Percentiles rank a stretch among this genome's conserved stretches.
Evolutionary conservation across 2,329 filamentous ascomycete species (phyloP).

Genomic region (Monosporascus sp.): DNA sequence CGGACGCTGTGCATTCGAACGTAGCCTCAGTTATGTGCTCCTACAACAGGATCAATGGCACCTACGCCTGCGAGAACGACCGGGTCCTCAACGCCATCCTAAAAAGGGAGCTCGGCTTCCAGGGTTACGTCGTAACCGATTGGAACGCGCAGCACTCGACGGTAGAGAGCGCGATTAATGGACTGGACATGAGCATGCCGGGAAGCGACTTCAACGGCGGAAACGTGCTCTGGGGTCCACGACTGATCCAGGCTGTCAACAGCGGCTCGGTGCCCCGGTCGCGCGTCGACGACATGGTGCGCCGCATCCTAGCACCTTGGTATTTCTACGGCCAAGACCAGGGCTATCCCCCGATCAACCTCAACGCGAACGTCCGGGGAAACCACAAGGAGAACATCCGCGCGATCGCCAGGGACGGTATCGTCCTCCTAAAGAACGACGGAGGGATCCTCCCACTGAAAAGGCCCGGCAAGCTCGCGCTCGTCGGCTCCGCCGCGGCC

Average conservation of each 20-base stretch:
- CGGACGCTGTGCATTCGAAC: constrained; percentile 61
- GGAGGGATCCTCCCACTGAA: constrained; percentile 51
- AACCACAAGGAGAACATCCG: constrained; percentile 59
- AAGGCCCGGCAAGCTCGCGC: constrained; percentile 46
- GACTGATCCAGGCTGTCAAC: constrained; percentile 48
- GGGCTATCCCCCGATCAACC: constrained; percentile 46
- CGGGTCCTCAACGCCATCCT: constrained; percentile 56
- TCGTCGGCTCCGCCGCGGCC: constrained; percentile 60
- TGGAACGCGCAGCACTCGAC: constrained; percentile 76
- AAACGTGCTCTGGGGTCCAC: constrained; percentile 50
- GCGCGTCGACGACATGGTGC: constrained; percentile 63
- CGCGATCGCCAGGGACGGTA: constrained; percentile 49
- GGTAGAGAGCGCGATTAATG: constrained; percentile 58
- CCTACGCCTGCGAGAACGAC: constrained; percentile 62
- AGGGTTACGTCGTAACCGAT: constrained; percentile 54
- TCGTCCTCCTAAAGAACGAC: constrained; percentile 64
- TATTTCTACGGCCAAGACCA: constrained; percentile 51
- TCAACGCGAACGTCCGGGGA: constrained; percentile 51
- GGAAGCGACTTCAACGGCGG: constrained; percentile 55
- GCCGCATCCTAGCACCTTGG: constrained; percentile 59
- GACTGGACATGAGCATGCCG: constrained; percentile 79
- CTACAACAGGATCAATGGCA: constrained; percentile 67
- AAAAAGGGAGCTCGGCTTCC: constrained; percentile 72
- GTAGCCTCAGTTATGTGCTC: constrained; percentile 67
- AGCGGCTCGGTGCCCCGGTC: constrained; percentile 53